phyloP scores from a whole-genome alignment of 306 rosid genomes.

The Castanea sativa region DNA sequence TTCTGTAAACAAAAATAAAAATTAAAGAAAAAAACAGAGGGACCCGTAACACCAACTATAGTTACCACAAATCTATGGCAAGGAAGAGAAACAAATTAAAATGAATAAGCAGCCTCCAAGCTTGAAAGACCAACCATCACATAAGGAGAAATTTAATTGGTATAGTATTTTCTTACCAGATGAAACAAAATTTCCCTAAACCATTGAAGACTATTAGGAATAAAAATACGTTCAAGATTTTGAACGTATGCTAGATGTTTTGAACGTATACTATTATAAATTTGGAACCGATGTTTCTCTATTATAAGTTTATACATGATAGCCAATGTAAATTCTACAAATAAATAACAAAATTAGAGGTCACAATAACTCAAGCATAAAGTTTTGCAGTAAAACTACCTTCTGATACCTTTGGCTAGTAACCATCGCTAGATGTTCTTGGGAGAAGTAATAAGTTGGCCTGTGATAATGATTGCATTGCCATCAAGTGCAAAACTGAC shows the following conservation, averaged over 20 bases:
- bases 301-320: background rate
- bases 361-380: background rate
- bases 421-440: slow-evolving; percentile 81
- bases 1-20: too few species aligned
- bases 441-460: slow-evolving; percentile 97
- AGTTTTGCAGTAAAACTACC: slow-evolving; percentile 42
- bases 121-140: background rate
- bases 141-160: background rate
- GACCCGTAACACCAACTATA: too few species aligned
- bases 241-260: too few species aligned
- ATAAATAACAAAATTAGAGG: background rate
- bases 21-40: too few species aligned
- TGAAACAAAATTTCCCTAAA: background rate
- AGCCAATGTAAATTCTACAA: slow-evolving; percentile 9
- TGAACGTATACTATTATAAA: background rate
- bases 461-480: slow-evolving; percentile 75
- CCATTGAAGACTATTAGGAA: too few species aligned
- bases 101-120: background rate
- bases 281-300: background rate
- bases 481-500: slow-evolving; percentile 92
- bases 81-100: too few species aligned
- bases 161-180: background rate
- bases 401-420: slow-evolving; percentile 84
- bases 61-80: too few species aligned
- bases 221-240: too few species aligned